phyloP scores from a whole-genome alignment of 116 monocot species.

The Iris pallida region DNA sequence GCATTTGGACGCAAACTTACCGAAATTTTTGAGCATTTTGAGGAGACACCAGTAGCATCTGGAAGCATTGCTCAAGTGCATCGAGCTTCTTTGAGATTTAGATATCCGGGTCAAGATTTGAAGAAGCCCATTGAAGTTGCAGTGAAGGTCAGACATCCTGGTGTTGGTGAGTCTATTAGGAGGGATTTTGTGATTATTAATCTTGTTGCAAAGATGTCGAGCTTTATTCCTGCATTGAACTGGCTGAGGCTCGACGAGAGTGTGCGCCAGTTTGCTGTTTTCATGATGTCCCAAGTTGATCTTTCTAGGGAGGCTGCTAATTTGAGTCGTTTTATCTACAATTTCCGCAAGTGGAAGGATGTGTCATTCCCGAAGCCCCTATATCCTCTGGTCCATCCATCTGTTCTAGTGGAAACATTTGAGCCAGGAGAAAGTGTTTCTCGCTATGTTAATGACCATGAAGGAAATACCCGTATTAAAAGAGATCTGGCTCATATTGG shows the following conservation, averaged over 20 bases:
- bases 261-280: slow-evolving; percentile 76
- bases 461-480: slow-evolving; percentile 49
- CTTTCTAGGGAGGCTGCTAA: slow-evolving; percentile 84
- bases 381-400: slow-evolving; percentile 90
- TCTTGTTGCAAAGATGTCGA: slow-evolving; percentile 57
- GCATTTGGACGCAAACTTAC: slow-evolving; percentile 67
- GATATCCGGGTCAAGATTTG: slow-evolving; percentile 33
- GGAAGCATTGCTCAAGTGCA: slow-evolving; percentile 91
- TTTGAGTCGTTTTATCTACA: slow-evolving; percentile 80
- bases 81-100: slow-evolving; percentile 57
- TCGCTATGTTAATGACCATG: slow-evolving; percentile 52
- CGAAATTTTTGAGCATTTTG: slow-evolving; percentile 87
- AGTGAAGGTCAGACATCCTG: slow-evolving; percentile 93
- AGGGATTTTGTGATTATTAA: slow-evolving; percentile 81
- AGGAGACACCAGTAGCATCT: slow-evolving; percentile 81
- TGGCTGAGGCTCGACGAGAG: slow-evolving; percentile 94
- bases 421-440: slow-evolving; percentile 81
- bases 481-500: slow-evolving; percentile 83
- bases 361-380: slow-evolving; percentile 88
- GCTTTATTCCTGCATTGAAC: slow-evolving; percentile 57
- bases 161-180: slow-evolving; percentile 69
- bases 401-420: slow-evolving; percentile 89
- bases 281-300: slow-evolving; percentile 96
- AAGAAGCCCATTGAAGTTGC: slow-evolving; percentile 60
- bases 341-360: slow-evolving; percentile 79